Conservation (phyloP, 2,329 filamentous ascomycete species). For the Hypomyces perniciosus region DNA sequence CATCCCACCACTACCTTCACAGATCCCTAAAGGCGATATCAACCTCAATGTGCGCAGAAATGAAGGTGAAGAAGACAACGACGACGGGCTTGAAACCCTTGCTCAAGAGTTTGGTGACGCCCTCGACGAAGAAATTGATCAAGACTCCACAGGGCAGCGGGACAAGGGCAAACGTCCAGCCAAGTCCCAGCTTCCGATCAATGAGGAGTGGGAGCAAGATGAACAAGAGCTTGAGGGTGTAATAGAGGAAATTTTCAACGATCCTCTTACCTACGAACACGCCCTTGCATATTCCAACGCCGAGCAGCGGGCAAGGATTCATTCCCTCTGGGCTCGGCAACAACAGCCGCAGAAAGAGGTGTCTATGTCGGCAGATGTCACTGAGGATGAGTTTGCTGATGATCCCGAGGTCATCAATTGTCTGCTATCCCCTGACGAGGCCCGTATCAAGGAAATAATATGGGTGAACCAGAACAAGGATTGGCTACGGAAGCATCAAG, state of each 20-base stretch:
- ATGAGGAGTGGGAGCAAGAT: constrained; percentile 56
- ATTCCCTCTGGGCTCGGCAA: constrained; percentile 46
- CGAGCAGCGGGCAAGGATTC: constrained; percentile 48
- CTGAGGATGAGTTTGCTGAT: constrained; percentile 77
- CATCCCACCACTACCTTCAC: constrained; percentile 48
- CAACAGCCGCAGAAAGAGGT: constrained; percentile 42
- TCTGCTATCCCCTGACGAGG: constrained; percentile 66
- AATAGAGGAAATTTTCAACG: constrained; percentile 63
- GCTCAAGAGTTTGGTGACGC: constrained; percentile 41
- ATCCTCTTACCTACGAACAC: constrained; percentile 52
- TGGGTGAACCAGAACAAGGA: constrained; percentile 96
- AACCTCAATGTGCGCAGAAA: constrained; percentile 16
- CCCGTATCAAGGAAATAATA: constrained; percentile 77
- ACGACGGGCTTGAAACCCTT: constrained; percentile 34
- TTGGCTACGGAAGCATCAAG: constrained; percentile 81
- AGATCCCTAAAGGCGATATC: constrained; percentile 29
- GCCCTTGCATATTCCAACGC: constrained; percentile 53
- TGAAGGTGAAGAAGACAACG: constrained; percentile 15
- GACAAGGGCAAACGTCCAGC: constrained; percentile 21
- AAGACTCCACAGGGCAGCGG: constrained; percentile 11
- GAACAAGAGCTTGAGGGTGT: constrained; percentile 63
- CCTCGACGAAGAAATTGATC: constrained; percentile 26
- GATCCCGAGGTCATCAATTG: constrained; percentile 84
- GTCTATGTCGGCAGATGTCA: constrained; percentile 60
- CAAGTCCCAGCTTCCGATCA: constrained; percentile 47